A percentile compares a stretch with the other conserved stretches of the same genome.
phyloP scores from a whole-genome alignment of 1,284 basidiomycete genomes.

The Heterobasidion occidentale region DNA sequence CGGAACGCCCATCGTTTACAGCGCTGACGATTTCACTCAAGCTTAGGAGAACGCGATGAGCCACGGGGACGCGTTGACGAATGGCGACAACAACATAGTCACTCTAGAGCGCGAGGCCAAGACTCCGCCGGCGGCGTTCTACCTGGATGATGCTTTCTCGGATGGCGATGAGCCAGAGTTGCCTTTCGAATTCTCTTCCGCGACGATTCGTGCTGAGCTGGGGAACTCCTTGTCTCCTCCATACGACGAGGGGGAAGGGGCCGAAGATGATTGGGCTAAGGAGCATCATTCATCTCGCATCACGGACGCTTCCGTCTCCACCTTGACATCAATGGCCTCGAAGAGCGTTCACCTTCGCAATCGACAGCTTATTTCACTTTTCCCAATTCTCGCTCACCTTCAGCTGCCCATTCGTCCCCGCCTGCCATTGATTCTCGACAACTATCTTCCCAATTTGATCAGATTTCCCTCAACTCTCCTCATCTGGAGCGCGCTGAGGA shows the following conservation, averaged over 20 bases:
- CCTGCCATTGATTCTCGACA: neutral
- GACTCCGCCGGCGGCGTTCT: slow-evolving; percentile 19
- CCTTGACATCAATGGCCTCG: slow-evolving; percentile 10
- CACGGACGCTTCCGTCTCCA: slow-evolving; percentile 5
- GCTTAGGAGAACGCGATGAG: slow-evolving; percentile 5
- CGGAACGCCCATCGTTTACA: too few relatives aligned
- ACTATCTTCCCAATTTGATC: slow-evolving; percentile 5
- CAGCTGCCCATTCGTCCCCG: neutral
- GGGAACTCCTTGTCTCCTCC: slow-evolving; percentile 32
- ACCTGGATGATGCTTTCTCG: slow-evolving; percentile 64
- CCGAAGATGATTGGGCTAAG: slow-evolving; percentile 10
- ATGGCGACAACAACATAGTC: neutral
- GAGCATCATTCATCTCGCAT: neutral
- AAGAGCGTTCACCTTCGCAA: slow-evolving; percentile 1
- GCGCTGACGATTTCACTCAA: too few relatives aligned
- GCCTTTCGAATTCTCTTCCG: slow-evolving; percentile 45
- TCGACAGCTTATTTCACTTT: neutral
- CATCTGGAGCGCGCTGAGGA: neutral
- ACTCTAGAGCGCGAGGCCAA: slow-evolving; percentile 1
- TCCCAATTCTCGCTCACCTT: neutral
- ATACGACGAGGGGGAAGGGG: slow-evolving; percentile 21
- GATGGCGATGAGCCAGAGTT: slow-evolving; percentile 42
- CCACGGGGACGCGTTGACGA: slow-evolving; percentile 2
- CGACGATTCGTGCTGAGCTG: slow-evolving; percentile 51
- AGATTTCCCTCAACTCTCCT: slow-evolving; percentile 3